Evolutionary conservation across 441 rosid species (phyloP).

Genomic region (Adansonia grandidieri): DNA sequence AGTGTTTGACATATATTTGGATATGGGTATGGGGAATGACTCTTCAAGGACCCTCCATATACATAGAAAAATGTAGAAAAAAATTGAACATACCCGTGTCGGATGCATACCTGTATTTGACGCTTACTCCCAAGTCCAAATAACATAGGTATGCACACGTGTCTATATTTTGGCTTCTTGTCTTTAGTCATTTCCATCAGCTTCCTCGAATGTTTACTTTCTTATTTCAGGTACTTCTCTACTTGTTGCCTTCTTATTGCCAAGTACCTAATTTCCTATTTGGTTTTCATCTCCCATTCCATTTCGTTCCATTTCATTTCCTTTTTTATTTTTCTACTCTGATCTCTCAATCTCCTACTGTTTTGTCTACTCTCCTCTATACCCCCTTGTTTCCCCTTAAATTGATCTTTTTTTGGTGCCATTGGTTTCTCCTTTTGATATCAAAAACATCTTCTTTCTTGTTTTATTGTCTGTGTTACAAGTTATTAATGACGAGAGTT

Average conservation of each 20-base stretch:
- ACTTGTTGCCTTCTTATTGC: background rate
- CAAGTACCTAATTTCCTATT: conserved; percentile 2
- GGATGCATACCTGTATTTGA: no score
- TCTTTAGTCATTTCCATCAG: background rate
- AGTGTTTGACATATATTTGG: no score
- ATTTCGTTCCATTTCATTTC: background rate
- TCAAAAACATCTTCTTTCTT: background rate
- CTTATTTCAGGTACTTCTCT: background rate
- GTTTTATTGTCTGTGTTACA: conserved; percentile 9
- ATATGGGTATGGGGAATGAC: no score
- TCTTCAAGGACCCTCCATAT: no score
- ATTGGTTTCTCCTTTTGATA: background rate
- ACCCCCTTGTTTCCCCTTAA: background rate
- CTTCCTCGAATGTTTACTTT: background rate
- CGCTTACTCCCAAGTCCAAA: no score
- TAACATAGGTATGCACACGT: no score
- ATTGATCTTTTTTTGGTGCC: background rate
- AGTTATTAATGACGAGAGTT: conserved; percentile 5
- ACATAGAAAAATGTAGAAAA: no score
- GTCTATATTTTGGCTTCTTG: background rate
- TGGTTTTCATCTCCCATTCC: conserved; percentile 2
- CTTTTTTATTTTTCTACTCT: background rate
- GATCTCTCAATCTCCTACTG: background rate
- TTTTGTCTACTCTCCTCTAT: background rate
- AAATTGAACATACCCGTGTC: no score